Percentiles rank a stretch among this genome's conserved stretches.
Evolutionary conservation across 2,329 filamentous ascomycete species (phyloP).

Genomic region (Macrophomina phaseolina): DNA sequence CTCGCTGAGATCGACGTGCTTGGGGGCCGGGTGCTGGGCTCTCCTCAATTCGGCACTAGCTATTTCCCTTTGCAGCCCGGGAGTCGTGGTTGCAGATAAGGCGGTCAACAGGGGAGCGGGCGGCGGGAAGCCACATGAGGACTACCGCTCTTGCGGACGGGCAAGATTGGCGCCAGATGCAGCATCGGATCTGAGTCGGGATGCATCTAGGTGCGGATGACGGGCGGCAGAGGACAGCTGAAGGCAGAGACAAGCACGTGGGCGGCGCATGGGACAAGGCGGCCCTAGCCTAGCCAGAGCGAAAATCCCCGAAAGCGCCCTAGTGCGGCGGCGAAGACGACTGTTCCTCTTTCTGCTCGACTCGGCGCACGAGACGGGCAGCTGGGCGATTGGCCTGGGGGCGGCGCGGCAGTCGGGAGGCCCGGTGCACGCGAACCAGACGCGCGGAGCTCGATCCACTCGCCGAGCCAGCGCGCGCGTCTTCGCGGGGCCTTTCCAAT

Average conservation of each 20-base stretch:
- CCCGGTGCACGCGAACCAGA: background rate
- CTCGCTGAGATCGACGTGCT: background rate
- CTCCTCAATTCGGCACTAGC: too few species aligned
- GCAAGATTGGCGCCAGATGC: conserved; percentile 9
- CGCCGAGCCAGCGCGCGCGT: conserved; percentile 8
- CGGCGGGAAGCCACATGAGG: background rate
- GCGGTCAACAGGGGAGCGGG: background rate
- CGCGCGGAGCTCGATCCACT: conserved; percentile 8
- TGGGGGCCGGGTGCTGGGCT: background rate
- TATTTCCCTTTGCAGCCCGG: background rate
- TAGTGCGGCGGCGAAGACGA: conserved; percentile 6
- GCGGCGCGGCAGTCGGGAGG: conserved; percentile 2
- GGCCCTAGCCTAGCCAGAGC: background rate
- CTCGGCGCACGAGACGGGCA: background rate
- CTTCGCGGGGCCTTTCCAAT: conserved; percentile 8
- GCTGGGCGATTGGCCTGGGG: background rate
- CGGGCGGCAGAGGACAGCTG: background rate
- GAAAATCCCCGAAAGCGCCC: background rate
- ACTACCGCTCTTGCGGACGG: background rate
- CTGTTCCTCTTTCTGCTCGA: conserved; percentile 12
- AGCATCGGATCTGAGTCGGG: conserved; percentile 2
- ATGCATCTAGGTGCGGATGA: background rate
- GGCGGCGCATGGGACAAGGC: conserved; percentile 2
- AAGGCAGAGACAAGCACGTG: conserved; percentile 11
- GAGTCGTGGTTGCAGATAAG: background rate